phyloP scores from a whole-genome alignment of 495 filamentous ascomycete genomes.

The Trichoderma virens region DNA sequence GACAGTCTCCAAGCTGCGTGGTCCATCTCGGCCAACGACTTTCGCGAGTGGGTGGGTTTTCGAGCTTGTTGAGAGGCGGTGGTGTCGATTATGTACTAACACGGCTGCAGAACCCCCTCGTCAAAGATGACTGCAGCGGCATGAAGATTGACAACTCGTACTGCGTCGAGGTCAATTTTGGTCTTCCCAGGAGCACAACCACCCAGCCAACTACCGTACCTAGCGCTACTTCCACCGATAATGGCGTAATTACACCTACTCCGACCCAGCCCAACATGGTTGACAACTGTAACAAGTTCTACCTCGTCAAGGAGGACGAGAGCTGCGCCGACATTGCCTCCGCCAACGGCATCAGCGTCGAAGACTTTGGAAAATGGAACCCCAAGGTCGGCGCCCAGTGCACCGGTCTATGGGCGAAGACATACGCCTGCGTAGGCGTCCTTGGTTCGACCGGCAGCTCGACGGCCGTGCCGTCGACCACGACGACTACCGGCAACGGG shows the following conservation, averaged over 20 bases:
- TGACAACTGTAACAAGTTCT: constrained; percentile 35
- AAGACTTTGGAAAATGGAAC: constrained; percentile 16
- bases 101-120: constrained; percentile 10
- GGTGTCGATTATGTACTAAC: background rate
- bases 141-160: constrained; percentile 12
- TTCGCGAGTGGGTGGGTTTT: background rate
- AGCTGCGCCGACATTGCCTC: constrained; percentile 12
- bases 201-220: background rate
- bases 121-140: constrained; percentile 7
- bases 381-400: constrained; percentile 15
- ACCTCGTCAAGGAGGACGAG: constrained; percentile 21
- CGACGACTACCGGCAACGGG: constrained; percentile 11
- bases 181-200: background rate
- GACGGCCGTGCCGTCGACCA: constrained; percentile 10
- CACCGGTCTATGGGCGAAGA: constrained; percentile 11
- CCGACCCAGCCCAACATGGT: constrained; percentile 33
- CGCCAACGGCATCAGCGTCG: constrained; percentile 10
- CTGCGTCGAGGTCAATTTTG: constrained; percentile 11
- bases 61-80: background rate
- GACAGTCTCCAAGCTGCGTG: background rate
- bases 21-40: constrained; percentile 1
- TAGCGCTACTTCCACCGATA: constrained; percentile 14
- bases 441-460: constrained; percentile 7
- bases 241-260: constrained; percentile 22
- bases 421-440: constrained; percentile 10